Percentiles rank a stretch among this genome's conserved stretches.
These are phyloP conservation scores for Fraxinus baroniana DNA, from an alignment of 305 asterid species.

Conservation along the genomic window DNA sequence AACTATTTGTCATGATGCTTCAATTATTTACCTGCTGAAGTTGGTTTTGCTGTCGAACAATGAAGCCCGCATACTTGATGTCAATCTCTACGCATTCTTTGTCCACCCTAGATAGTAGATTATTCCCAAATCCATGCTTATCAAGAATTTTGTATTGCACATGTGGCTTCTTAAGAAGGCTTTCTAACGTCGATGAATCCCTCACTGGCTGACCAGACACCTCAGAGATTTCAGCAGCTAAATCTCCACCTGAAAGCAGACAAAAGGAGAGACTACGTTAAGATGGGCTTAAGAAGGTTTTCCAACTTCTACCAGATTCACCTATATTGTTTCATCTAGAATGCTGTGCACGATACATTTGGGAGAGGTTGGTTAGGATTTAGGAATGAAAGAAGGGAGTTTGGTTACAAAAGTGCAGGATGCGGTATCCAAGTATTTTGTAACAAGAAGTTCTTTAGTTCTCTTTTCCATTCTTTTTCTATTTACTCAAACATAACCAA, in stretches of 20 bases:
- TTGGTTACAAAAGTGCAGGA: neutral
- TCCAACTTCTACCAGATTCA: neutral
- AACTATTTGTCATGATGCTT: conserved; percentile 14
- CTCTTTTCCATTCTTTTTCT: neutral
- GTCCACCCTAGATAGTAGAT: conserved; percentile 63
- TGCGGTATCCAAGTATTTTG: neutral
- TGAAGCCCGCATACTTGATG: conserved; percentile 94
- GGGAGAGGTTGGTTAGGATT: neutral
- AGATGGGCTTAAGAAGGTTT: neutral
- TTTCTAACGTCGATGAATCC: conserved; percentile 75
- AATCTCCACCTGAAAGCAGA: conserved; percentile 61
- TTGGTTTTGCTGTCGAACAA: conserved; percentile 81
- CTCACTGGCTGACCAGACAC: conserved; percentile 80
- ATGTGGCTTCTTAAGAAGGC: conserved; percentile 93
- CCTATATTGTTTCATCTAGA: conserved; percentile 1
- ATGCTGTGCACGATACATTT: neutral
- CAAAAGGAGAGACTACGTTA: neutral
- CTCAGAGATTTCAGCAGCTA: conserved; percentile 64
- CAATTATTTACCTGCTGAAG: conserved; percentile 69
- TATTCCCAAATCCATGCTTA: conserved; percentile 88
- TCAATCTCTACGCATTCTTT: conserved; percentile 93
- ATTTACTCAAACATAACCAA: conserved; percentile 1
- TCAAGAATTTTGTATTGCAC: conserved; percentile 68
- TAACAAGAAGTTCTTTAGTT: neutral
- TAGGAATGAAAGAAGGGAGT: neutral